Evolutionary conservation across 345 rosid species (phyloP), one percentile per base, ranked within the genome.

Genomic region (Geranium rotundifolium): DNA sequence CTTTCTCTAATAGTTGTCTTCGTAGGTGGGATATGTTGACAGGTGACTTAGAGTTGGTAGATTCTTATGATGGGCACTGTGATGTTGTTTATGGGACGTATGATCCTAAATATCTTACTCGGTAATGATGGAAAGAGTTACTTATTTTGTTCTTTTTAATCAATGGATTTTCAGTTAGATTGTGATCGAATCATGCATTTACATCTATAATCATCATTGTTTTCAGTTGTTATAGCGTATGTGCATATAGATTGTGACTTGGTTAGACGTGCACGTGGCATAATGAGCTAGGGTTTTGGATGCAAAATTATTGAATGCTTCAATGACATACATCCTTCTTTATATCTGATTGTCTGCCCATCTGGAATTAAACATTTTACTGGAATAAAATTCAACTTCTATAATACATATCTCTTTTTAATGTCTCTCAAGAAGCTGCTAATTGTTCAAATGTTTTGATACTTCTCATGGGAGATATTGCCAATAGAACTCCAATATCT

Each of bases 21-120:
- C 73, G 63, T 91, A 93, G 99, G 85, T 93, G 99, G 99, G 99
- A 93, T 79, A 75, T 81, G 66, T 80, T 93, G 80, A 86, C 97
- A 60, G 86, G 90, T 72, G 96, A 90, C 80, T 72, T 86, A 75
- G 96, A 93, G 78, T 70, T 86, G 70, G 27, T 93, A 71, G 90
- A 83, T 81, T 84, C 95, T 62, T 87, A 78, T 58, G 90, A 90
- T 79, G 99, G 99, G 68, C 88, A 88, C 77, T 93, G 82, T 63
- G 96, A 93, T 76, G 82, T 93, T 71, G 71, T 93, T 54, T 84
- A 90, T 74, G 91, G 99, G 67, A 81, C 81, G 64, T 88, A 72
- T 69, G 96, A 93, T 65, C 96, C 95, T 59, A 90, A 82, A 62
- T 82, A 81, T 81, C 90, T 90, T 54, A 75, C 90, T 58, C 70